phyloP scores from a whole-genome alignment of 257 asterid genomes.

The Nicotiana tomentosiformis region DNA sequence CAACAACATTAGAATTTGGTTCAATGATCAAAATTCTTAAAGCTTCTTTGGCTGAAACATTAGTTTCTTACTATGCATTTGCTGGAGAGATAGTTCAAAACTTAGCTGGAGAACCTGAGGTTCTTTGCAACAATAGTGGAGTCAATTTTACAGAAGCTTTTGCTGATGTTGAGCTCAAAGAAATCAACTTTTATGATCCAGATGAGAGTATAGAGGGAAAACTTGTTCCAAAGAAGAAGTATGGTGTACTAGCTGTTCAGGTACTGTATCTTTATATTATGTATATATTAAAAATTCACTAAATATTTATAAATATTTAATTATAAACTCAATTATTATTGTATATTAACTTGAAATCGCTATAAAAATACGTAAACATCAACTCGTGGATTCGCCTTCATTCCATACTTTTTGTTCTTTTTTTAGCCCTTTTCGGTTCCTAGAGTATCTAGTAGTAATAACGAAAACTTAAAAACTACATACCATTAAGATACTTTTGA shows the following conservation, averaged over 20 bases:
- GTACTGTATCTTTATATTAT: background rate
- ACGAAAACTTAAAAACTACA: too few species aligned
- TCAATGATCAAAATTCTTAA: background rate
- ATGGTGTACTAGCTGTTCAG: slow-evolving; percentile 11
- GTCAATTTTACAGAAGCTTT: slow-evolving; percentile 5
- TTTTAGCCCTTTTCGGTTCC: too few species aligned
- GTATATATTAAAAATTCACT: too few species aligned
- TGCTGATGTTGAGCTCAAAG: slow-evolving; percentile 6
- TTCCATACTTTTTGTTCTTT: too few species aligned
- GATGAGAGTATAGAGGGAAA: slow-evolving; percentile 11
- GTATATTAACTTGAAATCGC: too few species aligned
- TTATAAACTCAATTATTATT: too few species aligned
- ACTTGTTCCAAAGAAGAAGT: slow-evolving; percentile 1
- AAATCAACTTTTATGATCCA: slow-evolving; percentile 5
- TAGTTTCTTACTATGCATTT: slow-evolving; percentile 13
- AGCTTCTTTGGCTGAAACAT: background rate
- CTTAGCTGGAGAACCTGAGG: slow-evolving; percentile 1
- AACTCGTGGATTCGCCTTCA: too few species aligned
- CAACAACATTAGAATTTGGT: too few species aligned
- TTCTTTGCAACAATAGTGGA: slow-evolving; percentile 11
- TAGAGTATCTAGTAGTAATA: too few species aligned
- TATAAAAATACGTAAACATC: too few species aligned
- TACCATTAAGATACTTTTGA: too few species aligned
- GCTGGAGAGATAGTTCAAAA: slow-evolving; percentile 5
- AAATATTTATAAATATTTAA: too few species aligned